Evolutionary conservation across 164 flowering plant species (phyloP).

Genomic region (Euptelea pleiosperma): DNA sequence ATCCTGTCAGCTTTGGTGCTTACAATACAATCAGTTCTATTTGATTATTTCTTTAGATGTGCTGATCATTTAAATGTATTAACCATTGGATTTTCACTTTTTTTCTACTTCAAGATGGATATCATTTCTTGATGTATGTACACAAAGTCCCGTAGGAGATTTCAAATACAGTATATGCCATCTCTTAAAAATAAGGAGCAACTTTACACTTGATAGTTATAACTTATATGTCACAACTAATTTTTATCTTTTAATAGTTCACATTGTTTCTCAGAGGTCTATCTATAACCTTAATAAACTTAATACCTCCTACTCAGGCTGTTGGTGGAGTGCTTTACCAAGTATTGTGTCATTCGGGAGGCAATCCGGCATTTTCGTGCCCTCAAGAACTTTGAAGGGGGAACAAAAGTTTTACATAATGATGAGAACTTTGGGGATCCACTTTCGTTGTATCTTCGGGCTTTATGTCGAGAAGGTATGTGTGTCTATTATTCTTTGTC

Average conservation of each 20-base stretch:
- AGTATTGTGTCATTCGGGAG: constrained; percentile 78
- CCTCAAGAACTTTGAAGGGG: constrained; percentile 68
- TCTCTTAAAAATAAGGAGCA: neutral
- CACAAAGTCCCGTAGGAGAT: neutral
- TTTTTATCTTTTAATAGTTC: neutral
- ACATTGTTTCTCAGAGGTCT: neutral
- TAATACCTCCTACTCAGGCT: constrained; percentile 46
- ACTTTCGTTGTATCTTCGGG: constrained; percentile 88
- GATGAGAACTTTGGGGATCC: constrained; percentile 94
- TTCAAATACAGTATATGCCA: neutral
- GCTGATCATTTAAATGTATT: too few relatives aligned
- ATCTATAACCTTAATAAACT: constrained; percentile 1
- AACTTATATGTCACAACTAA: too few relatives aligned
- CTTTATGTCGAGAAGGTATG: constrained; percentile 90
- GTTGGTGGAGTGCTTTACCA: constrained; percentile 93
- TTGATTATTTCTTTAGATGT: too few relatives aligned
- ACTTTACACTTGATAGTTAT: neutral
- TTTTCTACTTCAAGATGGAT: too few relatives aligned
- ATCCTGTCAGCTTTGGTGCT: too few relatives aligned
- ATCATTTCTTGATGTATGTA: too few relatives aligned
- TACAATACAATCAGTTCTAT: too few relatives aligned
- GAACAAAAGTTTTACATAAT: constrained; percentile 60
- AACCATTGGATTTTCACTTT: too few relatives aligned
- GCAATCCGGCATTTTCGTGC: constrained; percentile 98
- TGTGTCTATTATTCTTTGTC: neutral